Evolutionary conservation across 495 filamentous ascomycete species (phyloP).

Genomic region (Recurvomyces mirabilis): DNA sequence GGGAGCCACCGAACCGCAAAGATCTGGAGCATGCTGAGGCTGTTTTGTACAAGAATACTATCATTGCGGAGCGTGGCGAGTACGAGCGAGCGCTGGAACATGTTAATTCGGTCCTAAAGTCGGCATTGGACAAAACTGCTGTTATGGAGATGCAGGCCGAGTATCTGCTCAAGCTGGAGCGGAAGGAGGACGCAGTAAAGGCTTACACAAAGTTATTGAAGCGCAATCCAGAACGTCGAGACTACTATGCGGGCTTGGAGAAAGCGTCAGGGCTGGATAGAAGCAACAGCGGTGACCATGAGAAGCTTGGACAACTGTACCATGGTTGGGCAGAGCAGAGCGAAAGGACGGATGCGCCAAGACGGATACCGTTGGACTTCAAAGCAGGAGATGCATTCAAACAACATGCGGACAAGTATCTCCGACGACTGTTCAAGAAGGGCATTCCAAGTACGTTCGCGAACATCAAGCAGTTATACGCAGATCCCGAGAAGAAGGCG

Average conservation of each 20-base stretch:
- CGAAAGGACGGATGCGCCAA: constrained; percentile 73
- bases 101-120: constrained; percentile 62
- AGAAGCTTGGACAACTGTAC: constrained; percentile 57
- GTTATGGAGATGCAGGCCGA: constrained; percentile 80
- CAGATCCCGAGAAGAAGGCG: constrained; percentile 61
- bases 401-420: constrained; percentile 64
- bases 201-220: constrained; percentile 73
- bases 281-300: constrained; percentile 42
- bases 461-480: constrained; percentile 87
- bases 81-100: constrained; percentile 74
- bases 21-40: constrained; percentile 96
- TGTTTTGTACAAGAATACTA: constrained; percentile 83
- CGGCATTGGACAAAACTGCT: constrained; percentile 73
- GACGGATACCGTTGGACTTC: constrained; percentile 82
- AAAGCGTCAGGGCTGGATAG: constrained; percentile 52
- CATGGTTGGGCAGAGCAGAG: constrained; percentile 69
- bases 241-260: constrained; percentile 72
- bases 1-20: constrained; percentile 55
- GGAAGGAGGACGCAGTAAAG: constrained; percentile 67
- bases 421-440: constrained; percentile 79
- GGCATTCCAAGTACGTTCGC: constrained; percentile 95
- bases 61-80: constrained; percentile 82
- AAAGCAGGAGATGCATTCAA: constrained; percentile 74
- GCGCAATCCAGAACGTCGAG: constrained; percentile 75
- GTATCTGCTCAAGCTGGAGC: constrained; percentile 68